Conservation (phyloP, 2,329 filamentous ascomycete species). For the Penicillium sp. region DNA sequence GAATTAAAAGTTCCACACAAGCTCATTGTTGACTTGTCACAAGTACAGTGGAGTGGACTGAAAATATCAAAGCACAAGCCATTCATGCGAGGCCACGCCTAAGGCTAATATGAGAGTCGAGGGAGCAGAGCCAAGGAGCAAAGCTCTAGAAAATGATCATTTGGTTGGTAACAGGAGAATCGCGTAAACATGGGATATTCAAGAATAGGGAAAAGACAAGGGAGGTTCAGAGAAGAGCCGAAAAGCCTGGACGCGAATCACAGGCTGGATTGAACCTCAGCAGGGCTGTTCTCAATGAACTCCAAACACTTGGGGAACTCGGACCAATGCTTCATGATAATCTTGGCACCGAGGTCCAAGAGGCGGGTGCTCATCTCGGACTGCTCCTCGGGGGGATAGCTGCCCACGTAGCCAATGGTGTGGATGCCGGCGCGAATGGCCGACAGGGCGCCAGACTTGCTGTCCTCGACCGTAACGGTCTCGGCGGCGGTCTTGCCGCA, state of each 20-base stretch:
- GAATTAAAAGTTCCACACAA: no score
- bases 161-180: conserved; percentile 32
- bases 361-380: conserved; percentile 60
- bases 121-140: conserved; percentile 1
- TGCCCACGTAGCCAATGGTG: conserved; percentile 78
- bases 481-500: conserved; percentile 66
- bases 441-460: conserved; percentile 74
- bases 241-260: not conserved
- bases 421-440: conserved; percentile 72
- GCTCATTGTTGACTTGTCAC: no score
- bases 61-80: no score
- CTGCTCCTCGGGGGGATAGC: conserved; percentile 59
- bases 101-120: not conserved
- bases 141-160: conserved; percentile 21
- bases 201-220: conserved; percentile 1
- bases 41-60: no score
- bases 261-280: conserved; percentile 16
- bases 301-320: conserved; percentile 41
- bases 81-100: no score
- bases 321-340: conserved; percentile 52
- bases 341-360: conserved; percentile 54
- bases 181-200: conserved; percentile 3
- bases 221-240: not conserved
- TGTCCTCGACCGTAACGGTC: conserved; percentile 80
- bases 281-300: conserved; percentile 33